Evolutionary conservation across 2,329 filamentous ascomycete species (phyloP).

Genomic region (Zelopaecilomyces penicillatus): DNA sequence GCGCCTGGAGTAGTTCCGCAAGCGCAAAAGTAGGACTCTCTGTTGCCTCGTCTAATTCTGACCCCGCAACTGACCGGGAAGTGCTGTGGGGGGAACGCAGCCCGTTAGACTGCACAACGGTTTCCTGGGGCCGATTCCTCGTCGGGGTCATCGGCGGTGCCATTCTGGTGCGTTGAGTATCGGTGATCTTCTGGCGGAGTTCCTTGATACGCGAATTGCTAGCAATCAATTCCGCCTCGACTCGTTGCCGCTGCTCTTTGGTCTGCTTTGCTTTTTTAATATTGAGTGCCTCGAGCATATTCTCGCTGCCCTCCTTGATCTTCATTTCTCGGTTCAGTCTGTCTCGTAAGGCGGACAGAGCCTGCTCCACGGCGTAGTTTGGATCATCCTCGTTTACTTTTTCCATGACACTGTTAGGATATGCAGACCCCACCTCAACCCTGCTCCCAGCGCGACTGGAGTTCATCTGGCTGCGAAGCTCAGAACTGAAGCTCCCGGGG

Average conservation of each 20-base stretch:
- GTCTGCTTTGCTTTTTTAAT: conserved; percentile 93
- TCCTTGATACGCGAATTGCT: conserved; percentile 68
- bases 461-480: conserved; percentile 64
- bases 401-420: conserved; percentile 37
- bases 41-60: conserved; percentile 57
- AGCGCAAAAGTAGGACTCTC: conserved; percentile 91
- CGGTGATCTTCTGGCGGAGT: conserved; percentile 51
- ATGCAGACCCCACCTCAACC: conserved; percentile 26
- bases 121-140: conserved; percentile 40
- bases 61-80: conserved; percentile 47
- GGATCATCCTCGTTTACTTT: conserved; percentile 56
- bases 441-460: conserved; percentile 27
- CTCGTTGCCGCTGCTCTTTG: conserved; percentile 70
- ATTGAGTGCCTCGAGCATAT: conserved; percentile 90
- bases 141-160: conserved; percentile 43
- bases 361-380: conserved; percentile 55
- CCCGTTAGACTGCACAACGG: conserved; percentile 35
- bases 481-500: conserved; percentile 83
- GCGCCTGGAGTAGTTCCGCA: conserved; percentile 78
- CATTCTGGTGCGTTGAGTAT: conserved; percentile 44
- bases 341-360: conserved; percentile 68
- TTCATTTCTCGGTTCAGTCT: conserved; percentile 91
- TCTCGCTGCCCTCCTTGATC: conserved; percentile 96
- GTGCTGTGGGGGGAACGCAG: conserved; percentile 51
- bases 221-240: conserved; percentile 82